Evolutionary conservation across 2,329 filamentous ascomycete species (phyloP), one percentile per base, ranked within the genome.

Genomic region (Colletotrichum sp.): DNA sequence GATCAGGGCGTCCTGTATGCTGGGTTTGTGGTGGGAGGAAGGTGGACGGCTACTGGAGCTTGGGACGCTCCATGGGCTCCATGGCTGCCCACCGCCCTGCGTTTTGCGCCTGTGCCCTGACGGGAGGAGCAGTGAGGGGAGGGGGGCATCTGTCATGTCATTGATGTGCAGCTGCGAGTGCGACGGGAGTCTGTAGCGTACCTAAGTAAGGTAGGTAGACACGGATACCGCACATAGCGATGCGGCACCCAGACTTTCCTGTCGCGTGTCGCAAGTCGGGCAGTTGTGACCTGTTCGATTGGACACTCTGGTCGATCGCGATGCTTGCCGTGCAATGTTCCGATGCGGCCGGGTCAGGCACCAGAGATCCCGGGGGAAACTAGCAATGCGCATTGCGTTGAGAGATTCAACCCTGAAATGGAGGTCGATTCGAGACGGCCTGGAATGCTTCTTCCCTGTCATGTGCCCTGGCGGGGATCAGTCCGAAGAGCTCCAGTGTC

Each of bases 391-490:
- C 74, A 76, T 76, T 69, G 36, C 34, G 29, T 61, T 65, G 57
- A 65, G 65, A 61, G 71, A 76, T 52, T 55, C 74, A 74, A 76
- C 71, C 74, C 64, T 76, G 70, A 59, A 69, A 69, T 74, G 70
- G 34, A 63, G 25, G 71, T 49, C 59, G 32, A 74, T 76, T 69
- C 71, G 74, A 76, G 74, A 76, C 74, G 70, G 64, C 22, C 44
- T 62, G 70, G 59, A 76, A 69, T 74, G 74, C 64, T 74, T 69
- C 70, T 76, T 74, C 74, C 74, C 70, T 76, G 74, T 65, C 34
- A 32, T 34, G 22, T 52, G 64, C 57, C 64, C 64, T 69, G 34
- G 34, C 70, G 70, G 74, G 70, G 49, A 65, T 69, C 57, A 36
- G 65, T 68, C 70, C 59, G 74, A 76, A 73, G 49, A 74, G 65